These are phyloP conservation scores for Reutealis trisperma DNA, from an alignment of 345 rosid species.

Conservation along the genomic window DNA sequence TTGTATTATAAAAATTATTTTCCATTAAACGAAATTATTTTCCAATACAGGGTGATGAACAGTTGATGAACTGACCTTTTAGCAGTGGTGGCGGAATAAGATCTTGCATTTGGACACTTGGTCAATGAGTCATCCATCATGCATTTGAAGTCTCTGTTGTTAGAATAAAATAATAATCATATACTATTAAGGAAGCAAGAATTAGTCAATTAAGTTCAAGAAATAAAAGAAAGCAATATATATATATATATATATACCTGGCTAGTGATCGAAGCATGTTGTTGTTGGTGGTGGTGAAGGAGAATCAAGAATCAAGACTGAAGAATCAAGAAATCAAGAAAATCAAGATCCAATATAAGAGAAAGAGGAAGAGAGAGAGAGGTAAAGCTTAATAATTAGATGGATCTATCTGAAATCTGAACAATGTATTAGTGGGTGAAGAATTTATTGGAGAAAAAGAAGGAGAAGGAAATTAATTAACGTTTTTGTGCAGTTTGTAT, in stretches of 20 bases:
- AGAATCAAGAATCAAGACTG: not conserved
- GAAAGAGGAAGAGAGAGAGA: not conserved
- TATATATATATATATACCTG: too few species aligned
- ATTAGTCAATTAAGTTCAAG: not conserved
- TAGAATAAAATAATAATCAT: too few species aligned
- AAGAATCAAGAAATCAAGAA: too few species aligned
- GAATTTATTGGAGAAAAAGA: conserved; percentile 1
- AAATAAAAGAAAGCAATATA: too few species aligned
- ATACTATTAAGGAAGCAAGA: not conserved
- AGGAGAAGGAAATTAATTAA: too few species aligned
- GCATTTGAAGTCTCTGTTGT: conserved; percentile 18
- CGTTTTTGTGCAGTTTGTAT: not conserved
- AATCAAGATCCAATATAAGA: too few species aligned
- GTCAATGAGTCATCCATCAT: conserved; percentile 6
- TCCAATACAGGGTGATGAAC: not conserved
- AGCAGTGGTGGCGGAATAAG: conserved; percentile 12
- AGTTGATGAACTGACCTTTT: conserved; percentile 17
- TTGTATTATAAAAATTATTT: too few species aligned
- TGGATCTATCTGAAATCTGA: too few species aligned
- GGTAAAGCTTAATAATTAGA: too few species aligned
- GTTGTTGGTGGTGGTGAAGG: not conserved
- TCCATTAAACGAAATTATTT: too few species aligned
- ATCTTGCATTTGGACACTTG: conserved; percentile 2
- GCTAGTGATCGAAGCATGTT: conserved; percentile 19
- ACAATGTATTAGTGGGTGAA: not conserved